Percentiles rank a stretch among this genome's conserved stretches.
phyloP scores from a whole-genome alignment of 2,329 filamentous ascomycete genomes.

The Eutypa lata region DNA sequence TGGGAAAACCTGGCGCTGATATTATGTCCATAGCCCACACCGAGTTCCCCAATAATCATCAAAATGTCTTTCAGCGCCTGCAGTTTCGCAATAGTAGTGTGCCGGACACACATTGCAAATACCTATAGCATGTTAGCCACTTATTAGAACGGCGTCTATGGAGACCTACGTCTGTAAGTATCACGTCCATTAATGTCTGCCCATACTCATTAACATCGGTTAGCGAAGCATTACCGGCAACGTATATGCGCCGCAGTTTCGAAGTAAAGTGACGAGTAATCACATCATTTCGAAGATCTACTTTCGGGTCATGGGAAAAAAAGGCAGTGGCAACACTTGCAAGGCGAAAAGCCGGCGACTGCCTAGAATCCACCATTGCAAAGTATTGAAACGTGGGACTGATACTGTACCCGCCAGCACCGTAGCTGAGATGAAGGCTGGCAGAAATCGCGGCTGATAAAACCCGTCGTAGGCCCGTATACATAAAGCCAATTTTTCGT shows the following conservation, averaged over 20 bases:
- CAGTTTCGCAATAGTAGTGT: no score
- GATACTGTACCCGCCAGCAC: constrained; percentile 9
- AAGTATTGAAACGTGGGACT: constrained; percentile 7
- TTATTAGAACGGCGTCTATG: no score
- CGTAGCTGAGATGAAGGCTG: constrained; percentile 2
- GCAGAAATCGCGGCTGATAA: constrained; percentile 6
- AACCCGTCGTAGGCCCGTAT: constrained; percentile 4
- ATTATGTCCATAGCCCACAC: no score
- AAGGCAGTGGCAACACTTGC: not conserved
- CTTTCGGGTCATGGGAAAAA: not conserved
- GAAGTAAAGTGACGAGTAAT: not conserved
- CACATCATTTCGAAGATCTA: not conserved
- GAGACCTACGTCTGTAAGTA: no score
- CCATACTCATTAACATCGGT: not conserved
- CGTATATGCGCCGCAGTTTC: not conserved
- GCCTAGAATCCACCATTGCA: constrained; percentile 1
- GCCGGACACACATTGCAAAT: no score
- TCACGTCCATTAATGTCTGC: no score
- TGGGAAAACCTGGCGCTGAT: no score
- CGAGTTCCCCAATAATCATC: no score
- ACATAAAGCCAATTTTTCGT: not conserved
- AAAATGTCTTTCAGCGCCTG: no score
- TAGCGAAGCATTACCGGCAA: not conserved
- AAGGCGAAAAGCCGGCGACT: not conserved
- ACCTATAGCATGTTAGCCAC: no score